Base-by-base conservation (phyloP, 2,329 filamentous ascomycete species). In the Nemania sp. region DNA sequence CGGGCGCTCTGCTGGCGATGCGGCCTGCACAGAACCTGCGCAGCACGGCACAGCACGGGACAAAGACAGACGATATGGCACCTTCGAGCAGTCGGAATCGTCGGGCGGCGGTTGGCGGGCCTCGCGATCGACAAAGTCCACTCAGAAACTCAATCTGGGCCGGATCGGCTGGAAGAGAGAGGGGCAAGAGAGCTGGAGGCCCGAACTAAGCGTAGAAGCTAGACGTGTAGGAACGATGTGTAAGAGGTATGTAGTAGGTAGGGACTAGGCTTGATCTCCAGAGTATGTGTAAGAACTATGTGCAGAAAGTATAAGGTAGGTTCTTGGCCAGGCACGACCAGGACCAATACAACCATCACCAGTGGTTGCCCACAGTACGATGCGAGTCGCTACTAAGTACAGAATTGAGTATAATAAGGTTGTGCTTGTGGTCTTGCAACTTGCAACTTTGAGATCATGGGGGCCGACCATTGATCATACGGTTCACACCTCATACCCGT, bases 1-100 rank as follows among this genome's bases (percentile, higher is more conserved):
- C 40, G 20, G 54, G 44, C 57, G 57, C 54, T 51, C 47, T 43
- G 24, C 28, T 9, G 20, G 41, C 56, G 49, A 48, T 47, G 41
- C 33, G 22, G 40, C 33, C 24, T 19, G 22, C n/a, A n/a, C n/a
- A n/a, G n/a, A n/a, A n/a, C n/a, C n/a, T n/a, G n/a, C n/a, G n/a
- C n/a, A n/a, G n/a, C n/a, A n/a, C n/a, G n/a, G n/a, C n/a, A n/a
- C n/a, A n/a, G n/a, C n/a, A n/a, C n/a, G n/a, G n/a, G n/a, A n/a
- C n/a, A n/a, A n/a, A n/a, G n/a, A n/a, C n/a, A n/a, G n/a, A n/a
- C n/a, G n/a, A n/a, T n/a, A n/a, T n/a, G n/a, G n/a, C n/a, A n/a
- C n/a, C n/a, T n/a, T n/a, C n/a, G n/a, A n/a, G 33, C 19, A 30
- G 43, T 47, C 52, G 45, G 37, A 24, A 40, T 34, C 43, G 51